Conservation (phyloP, 768 basidiomycete genomes). For the Boletellus ananas region DNA sequence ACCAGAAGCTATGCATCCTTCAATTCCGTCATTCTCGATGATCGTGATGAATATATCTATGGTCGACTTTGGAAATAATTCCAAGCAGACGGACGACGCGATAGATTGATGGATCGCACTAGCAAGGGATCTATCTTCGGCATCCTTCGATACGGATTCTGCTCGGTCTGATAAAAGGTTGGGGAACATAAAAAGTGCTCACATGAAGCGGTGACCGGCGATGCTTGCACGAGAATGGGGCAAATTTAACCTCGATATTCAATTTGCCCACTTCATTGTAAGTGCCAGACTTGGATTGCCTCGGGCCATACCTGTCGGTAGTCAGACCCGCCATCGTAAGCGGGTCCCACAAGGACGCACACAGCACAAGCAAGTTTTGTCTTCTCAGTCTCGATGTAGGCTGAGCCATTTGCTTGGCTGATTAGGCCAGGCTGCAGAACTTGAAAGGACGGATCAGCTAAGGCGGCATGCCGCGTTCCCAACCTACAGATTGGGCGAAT, state of each 20-base stretch:
- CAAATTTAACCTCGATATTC: constrained; percentile 95
- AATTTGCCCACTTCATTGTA: constrained; percentile 88
- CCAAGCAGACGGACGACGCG: constrained; percentile 77
- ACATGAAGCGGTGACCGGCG: constrained; percentile 86
- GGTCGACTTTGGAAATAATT: constrained; percentile 89
- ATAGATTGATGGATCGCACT: constrained; percentile 84
- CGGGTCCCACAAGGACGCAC: constrained; percentile 46
- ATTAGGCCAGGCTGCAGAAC: constrained; percentile 89
- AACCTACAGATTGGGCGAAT: constrained; percentile 84
- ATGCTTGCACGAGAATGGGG: constrained; percentile 82
- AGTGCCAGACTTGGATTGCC: constrained; percentile 72
- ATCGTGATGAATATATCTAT: constrained; percentile 90
- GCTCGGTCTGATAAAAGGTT: constrained; percentile 1
- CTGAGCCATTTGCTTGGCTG: constrained; percentile 92
- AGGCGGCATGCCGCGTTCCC: neutral
- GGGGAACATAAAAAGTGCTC: constrained; percentile 28
- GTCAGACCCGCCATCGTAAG: neutral
- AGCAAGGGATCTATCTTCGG: constrained; percentile 85
- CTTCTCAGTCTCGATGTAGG: constrained; percentile 89
- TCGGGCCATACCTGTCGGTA: constrained; percentile 67
- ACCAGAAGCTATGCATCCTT: constrained; percentile 83
- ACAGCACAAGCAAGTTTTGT: constrained; percentile 96
- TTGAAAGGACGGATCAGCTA: constrained; percentile 31
- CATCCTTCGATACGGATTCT: constrained; percentile 58
- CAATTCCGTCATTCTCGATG: constrained; percentile 89